A percentile compares a stretch with the other conserved stretches of the same genome.
Conservation (phyloP, 495 filamentous ascomycete species). For the Podospora pseudoanserina region DNA sequence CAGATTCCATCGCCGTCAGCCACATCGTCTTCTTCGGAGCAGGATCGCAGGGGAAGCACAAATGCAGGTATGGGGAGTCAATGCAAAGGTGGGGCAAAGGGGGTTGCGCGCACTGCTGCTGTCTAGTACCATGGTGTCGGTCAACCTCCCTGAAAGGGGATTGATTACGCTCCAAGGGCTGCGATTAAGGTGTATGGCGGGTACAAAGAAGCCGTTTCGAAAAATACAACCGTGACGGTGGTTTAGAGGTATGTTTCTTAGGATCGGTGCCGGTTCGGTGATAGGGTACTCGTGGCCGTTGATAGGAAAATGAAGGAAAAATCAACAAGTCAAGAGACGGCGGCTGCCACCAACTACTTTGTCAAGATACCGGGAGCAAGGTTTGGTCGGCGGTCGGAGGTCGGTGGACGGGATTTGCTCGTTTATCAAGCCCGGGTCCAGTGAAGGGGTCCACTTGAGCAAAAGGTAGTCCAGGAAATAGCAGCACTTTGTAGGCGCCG, state of each 20-base stretch:
- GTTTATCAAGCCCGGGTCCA: neutral
- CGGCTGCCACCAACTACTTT: neutral
- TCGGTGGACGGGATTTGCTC: neutral
- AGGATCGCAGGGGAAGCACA: neutral
- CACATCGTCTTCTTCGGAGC: neutral
- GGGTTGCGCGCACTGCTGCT: conserved; percentile 38
- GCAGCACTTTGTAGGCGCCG: conserved; percentile 5
- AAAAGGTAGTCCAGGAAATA: neutral
- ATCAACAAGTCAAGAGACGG: neutral
- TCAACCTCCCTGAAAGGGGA: neutral
- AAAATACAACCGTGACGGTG: neutral
- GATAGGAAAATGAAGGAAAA: neutral
- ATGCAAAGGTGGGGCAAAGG: conserved; percentile 15
- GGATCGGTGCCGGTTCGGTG: neutral
- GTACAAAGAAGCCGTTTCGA: neutral
- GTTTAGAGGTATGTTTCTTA: neutral
- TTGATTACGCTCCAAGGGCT: neutral
- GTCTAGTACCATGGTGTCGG: conserved; percentile 36
- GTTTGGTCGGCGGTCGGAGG: neutral
- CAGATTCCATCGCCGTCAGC: conserved; percentile 7
- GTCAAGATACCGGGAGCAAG: neutral
- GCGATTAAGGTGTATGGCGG: neutral
- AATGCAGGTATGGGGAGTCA: conserved; percentile 10
- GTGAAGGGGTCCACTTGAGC: neutral
- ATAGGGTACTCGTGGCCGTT: neutral